Conservation (phyloP, 495 filamentous ascomycete species). For the Aspergillus carlsbadensis region DNA sequence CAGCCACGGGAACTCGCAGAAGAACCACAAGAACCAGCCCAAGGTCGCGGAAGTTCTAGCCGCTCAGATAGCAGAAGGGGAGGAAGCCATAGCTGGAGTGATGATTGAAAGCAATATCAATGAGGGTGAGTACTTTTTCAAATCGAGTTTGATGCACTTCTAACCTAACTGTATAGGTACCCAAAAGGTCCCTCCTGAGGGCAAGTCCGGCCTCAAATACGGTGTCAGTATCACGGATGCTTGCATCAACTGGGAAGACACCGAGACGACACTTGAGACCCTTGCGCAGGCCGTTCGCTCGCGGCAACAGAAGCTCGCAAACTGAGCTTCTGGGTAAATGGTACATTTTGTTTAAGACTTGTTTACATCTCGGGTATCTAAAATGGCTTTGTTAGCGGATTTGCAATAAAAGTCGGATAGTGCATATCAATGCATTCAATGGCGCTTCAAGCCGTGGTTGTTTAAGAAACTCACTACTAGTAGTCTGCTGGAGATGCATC, state of each 20-base stretch:
- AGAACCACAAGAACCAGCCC: constrained; percentile 96
- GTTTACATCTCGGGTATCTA: constrained; percentile 7
- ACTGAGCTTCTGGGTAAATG: not conserved
- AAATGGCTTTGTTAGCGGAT: constrained; percentile 2
- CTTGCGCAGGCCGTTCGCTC: constrained; percentile 78
- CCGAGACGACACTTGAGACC: constrained; percentile 70
- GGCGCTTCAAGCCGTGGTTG: not conserved
- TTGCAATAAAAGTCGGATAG: not conserved
- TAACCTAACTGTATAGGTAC: constrained; percentile 52
- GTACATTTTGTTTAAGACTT: not conserved
- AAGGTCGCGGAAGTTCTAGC: constrained; percentile 84
- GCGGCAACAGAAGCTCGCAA: constrained; percentile 34
- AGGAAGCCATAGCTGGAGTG: constrained; percentile 89
- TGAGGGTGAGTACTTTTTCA: constrained; percentile 61
- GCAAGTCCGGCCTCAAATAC: constrained; percentile 85
- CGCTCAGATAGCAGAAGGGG: constrained; percentile 80
- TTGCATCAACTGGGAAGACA: constrained; percentile 93
- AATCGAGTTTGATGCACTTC: not conserved
- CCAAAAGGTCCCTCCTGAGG: constrained; percentile 91
- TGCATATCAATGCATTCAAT: not conserved
- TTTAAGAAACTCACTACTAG: no score
- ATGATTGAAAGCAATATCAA: constrained; percentile 99
- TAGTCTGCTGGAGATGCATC: no score
- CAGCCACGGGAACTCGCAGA: constrained; percentile 93
- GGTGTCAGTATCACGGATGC: constrained; percentile 97